Conservation (phyloP, 257 asterid genomes). For the Capsicum pubescens region DNA sequence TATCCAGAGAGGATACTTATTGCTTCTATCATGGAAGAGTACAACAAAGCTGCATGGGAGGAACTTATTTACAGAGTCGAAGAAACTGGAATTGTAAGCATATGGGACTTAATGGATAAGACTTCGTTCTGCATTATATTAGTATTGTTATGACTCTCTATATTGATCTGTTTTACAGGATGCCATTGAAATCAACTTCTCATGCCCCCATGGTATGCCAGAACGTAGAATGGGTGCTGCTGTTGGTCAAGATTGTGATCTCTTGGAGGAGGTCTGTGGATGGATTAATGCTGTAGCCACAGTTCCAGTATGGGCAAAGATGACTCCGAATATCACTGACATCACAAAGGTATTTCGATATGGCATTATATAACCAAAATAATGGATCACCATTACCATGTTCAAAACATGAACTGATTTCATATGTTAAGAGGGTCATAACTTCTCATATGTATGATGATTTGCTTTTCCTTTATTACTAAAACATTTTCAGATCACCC, state of each 20-base stretch:
- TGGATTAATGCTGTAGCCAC: slow-evolving; percentile 93
- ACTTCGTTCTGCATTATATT: background rate
- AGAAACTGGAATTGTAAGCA: slow-evolving; percentile 88
- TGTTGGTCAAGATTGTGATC: slow-evolving; percentile 91
- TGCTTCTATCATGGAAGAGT: slow-evolving; percentile 98
- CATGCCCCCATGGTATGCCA: slow-evolving; percentile 99
- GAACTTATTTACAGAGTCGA: slow-evolving; percentile 90
- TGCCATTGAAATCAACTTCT: slow-evolving; percentile 86
- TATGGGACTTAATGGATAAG: slow-evolving; percentile 23
- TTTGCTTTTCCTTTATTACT: background rate
- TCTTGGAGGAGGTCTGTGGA: slow-evolving; percentile 88
- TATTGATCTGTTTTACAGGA: slow-evolving; percentile 54
- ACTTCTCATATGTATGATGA: background rate
- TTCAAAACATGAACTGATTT: background rate
- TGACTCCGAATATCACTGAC: slow-evolving; percentile 96
- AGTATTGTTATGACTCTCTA: slow-evolving; percentile 21
- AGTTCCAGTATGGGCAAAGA: slow-evolving; percentile 97
- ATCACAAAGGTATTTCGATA: slow-evolving; percentile 63
- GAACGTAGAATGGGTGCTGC: slow-evolving; percentile 99
- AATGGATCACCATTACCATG: background rate
- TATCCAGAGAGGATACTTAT: slow-evolving; percentile 91
- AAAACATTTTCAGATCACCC: background rate
- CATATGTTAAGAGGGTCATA: background rate
- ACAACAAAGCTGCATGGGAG: slow-evolving; percentile 86
- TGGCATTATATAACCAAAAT: slow-evolving; percentile 2